Conservation (phyloP, 192 early-diverging fungal species). For the Coemansia sp. region DNA sequence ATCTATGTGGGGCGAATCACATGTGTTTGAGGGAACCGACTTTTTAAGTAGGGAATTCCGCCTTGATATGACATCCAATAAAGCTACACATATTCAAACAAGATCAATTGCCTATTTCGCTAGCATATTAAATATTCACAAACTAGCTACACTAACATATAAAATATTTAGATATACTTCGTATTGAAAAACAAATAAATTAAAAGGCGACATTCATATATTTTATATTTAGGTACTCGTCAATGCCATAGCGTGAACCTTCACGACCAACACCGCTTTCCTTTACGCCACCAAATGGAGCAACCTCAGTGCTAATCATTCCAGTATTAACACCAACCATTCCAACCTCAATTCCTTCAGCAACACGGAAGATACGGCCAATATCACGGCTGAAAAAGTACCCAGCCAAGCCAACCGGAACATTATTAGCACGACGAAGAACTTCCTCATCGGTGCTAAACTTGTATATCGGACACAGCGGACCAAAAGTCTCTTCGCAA, state of each 20-base stretch:
- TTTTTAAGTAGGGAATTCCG: neutral
- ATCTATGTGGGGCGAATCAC: neutral
- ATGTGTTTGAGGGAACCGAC: neutral
- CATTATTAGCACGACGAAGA: conserved; percentile 69
- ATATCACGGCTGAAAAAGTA: conserved; percentile 83
- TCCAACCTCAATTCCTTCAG: conserved; percentile 77
- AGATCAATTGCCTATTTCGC: neutral
- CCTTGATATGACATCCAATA: neutral
- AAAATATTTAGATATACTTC: neutral
- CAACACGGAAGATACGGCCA: conserved; percentile 72
- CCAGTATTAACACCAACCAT: conserved; percentile 90
- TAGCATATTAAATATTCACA: no score
- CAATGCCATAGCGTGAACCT: conserved; percentile 53
- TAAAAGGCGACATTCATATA: conserved; percentile 31
- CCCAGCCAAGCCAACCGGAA: conserved; percentile 72
- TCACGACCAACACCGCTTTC: conserved; percentile 61
- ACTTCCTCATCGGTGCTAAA: conserved; percentile 84
- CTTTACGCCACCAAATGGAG: conserved; percentile 68
- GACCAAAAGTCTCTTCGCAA: conserved; percentile 88
- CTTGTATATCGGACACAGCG: conserved; percentile 73
- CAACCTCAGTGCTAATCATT: conserved; percentile 51
- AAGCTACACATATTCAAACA: neutral
- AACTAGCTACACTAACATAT: no score
- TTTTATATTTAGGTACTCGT: conserved; percentile 55
- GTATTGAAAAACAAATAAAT: neutral